Base-by-base conservation (phyloP, 805 yeast species). In the Candida montana region DNA sequence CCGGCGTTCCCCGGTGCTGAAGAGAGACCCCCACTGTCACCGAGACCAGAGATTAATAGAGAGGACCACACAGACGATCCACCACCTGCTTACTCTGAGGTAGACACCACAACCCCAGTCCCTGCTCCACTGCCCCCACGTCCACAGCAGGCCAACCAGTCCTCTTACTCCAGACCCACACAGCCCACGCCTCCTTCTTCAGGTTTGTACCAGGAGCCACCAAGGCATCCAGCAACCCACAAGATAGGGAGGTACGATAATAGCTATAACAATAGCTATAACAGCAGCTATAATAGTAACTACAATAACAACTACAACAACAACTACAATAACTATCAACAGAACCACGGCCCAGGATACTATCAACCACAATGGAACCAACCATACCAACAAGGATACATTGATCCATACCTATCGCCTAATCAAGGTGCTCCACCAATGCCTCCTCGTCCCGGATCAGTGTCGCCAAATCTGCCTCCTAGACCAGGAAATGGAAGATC, bases 1-100 rank as follows among this genome's bases (percentile, higher is more conserved):
- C 26, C 33, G 5, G 20, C 19, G 3, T 33, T 35, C 30, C 7
- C 18, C 4, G 32, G 20, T 11, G 16, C 23, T 7, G 27, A 31
- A 9, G 29, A 16, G 3, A 20, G 28, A 26, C 32, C 31, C 7
- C 24, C 34, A 16, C 23, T 31, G 10, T 31, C 32, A 7, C 41
- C 41, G 4, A 16, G 34, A 16, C 39, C 39, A 7, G 31, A 21
- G 6, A 35, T 21, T n/a, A 18, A 7, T 2, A 15, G 51, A 51
- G 35, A 50, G 50, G 41, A 37, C 1, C 47, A 34, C 9, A 28
- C 47, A 0, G 19, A 26, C 5, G 64, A 57, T 31, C 62, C 60
- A 5, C 71, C 71, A 3, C 72, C 72, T 2, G 59, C 57, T 7
- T 67, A 67, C 42, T 52, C 65, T 1, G 65, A 59, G 35, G 48